Conservation (phyloP, 345 rosid genomes). For the Carallia pectinifolia region DNA sequence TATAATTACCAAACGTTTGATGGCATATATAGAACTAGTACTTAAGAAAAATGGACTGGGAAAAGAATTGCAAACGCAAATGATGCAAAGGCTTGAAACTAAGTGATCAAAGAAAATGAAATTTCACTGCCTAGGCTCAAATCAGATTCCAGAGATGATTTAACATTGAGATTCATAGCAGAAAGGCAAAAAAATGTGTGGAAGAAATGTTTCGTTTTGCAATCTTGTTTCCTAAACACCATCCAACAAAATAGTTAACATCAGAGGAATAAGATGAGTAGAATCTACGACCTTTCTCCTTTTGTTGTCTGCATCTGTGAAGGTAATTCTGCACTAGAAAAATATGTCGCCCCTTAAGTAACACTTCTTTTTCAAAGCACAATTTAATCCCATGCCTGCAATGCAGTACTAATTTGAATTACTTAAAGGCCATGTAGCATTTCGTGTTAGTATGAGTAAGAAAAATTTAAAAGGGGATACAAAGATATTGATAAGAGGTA, state of each 20-base stretch:
- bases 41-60: too few relatives aligned
- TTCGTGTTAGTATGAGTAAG: constrained; percentile 6
- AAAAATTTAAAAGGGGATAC: background rate
- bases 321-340: constrained; percentile 57
- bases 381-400: constrained; percentile 61
- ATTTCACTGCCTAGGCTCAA: too few relatives aligned
- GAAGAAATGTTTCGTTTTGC: too few relatives aligned
- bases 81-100: too few relatives aligned
- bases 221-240: too few relatives aligned
- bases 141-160: too few relatives aligned
- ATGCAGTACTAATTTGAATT: constrained; percentile 4
- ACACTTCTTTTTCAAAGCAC: constrained; percentile 30
- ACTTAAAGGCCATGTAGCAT: background rate
- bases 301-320: constrained; percentile 36
- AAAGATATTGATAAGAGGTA: background rate
- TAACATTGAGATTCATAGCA: too few relatives aligned
- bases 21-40: too few relatives aligned
- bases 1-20: too few relatives aligned
- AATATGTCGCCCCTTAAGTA: constrained; percentile 58
- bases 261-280: background rate
- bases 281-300: constrained; percentile 49
- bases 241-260: background rate
- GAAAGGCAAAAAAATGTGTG: too few relatives aligned
- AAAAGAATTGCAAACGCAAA: too few relatives aligned
- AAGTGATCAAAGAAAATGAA: too few relatives aligned